Base-by-base conservation (phyloP, 768 basidiomycete genomes). In the Naganishia friedmannii region DNA sequence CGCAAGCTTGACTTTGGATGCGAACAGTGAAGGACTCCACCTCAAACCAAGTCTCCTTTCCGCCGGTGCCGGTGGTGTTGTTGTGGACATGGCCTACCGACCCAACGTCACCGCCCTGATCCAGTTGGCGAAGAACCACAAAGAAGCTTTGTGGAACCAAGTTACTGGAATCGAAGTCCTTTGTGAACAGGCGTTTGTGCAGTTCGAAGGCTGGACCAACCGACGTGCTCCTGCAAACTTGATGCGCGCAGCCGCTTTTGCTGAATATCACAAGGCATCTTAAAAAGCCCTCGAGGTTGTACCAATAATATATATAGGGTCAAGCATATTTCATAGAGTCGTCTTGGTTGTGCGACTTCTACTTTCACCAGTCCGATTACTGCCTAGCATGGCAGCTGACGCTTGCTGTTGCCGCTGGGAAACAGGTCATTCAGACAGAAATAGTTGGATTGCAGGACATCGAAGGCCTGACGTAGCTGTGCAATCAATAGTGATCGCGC, bases 1-100 rank as follows among this genome's bases (percentile, higher is more conserved):
- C 5, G 73, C 73, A 26, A 75, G 74, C 88, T 1, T 84, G 84
- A 29, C 85, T 81, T 31, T 89, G 86, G 53, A 86, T 86, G 12
- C 75, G 75, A 77, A 63, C 13, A 65, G 68, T 7, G 77, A 78
- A 10, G 77, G 72, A 32, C 80, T 91, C 21, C 79, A 83, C 45
- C 83, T 94, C 15, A 85, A 90, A 2, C 68, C 73, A 9, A 81
- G 83, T 15, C 77, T 96, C 26, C 89, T 92, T 73, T 79, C 82
- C 1, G 85, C 86, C 5, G 60, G 73, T 7, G 83, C 84, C n/a
- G 89, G 89, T 0, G 88, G 88, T 2, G 86, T 90, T 2, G 89
- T 93, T 13, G 85, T 98, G 13, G 96, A 99, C 75, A 90, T 96
- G 89, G 93, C 94, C 23, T 98, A 97, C 80, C 89, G 89, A 74